These are phyloP conservation scores for Syzygium aromaticum DNA, from an alignment of 345 rosid genomes.

Conservation along the genomic window DNA sequence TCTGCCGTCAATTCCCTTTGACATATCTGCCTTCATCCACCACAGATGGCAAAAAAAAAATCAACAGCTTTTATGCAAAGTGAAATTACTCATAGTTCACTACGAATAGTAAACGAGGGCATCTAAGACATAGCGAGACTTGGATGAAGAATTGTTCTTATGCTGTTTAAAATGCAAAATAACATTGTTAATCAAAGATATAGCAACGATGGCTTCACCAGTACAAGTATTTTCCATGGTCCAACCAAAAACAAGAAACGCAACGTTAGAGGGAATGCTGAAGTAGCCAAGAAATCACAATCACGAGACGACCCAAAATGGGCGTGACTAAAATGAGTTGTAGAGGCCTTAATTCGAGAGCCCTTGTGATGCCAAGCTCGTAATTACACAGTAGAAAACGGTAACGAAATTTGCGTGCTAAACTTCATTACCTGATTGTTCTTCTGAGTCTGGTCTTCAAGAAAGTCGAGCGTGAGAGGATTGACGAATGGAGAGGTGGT, in stretches of 20 bases:
- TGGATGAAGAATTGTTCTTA: neutral
- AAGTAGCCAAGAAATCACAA: neutral
- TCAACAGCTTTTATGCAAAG: constrained; percentile 6
- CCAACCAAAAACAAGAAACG: neutral
- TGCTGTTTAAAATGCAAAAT: neutral
- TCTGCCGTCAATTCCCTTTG: constrained; percentile 26
- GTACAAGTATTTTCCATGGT: neutral
- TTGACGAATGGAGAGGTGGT: neutral
- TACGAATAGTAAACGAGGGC: neutral
- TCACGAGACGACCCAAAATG: neutral
- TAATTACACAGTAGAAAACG: neutral
- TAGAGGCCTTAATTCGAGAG: neutral
- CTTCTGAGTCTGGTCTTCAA: neutral
- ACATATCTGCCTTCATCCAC: constrained; percentile 79
- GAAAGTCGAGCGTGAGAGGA: neutral
- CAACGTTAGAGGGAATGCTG: neutral
- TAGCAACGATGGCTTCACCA: neutral
- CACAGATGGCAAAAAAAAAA: constrained; percentile 12
- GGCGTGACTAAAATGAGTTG: neutral
- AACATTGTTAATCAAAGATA: neutral
- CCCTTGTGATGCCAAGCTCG: neutral
- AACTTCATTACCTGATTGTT: neutral
- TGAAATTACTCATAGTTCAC: neutral
- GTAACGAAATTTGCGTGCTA: neutral
- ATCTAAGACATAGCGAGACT: neutral